Conservation (phyloP, 768 basidiomycete genomes). For the Mycena leptocephala region DNA sequence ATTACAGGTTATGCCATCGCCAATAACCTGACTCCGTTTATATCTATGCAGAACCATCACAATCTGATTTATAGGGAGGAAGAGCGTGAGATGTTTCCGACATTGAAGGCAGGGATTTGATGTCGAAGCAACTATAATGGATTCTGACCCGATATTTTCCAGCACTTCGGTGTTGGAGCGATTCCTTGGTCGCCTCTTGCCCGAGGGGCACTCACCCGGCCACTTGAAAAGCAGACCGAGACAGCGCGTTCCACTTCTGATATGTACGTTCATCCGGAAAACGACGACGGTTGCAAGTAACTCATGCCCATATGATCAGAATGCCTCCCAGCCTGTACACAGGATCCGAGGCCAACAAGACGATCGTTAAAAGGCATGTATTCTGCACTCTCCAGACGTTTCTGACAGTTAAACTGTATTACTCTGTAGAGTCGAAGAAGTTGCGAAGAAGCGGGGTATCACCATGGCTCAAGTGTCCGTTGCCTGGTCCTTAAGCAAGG, state of each 20-base stretch:
- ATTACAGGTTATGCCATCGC: slow-evolving; percentile 54
- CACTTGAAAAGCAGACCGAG: slow-evolving; percentile 45
- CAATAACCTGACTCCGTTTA: slow-evolving; percentile 65
- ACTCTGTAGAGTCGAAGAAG: slow-evolving; percentile 56
- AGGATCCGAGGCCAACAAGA: neutral
- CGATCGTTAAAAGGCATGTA: slow-evolving; percentile 25
- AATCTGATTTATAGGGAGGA: slow-evolving; percentile 69
- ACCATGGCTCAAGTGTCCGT: slow-evolving; percentile 65
- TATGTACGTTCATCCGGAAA: neutral
- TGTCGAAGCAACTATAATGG: no score
- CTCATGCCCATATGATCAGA: neutral
- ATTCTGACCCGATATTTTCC: neutral
- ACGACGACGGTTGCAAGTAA: neutral
- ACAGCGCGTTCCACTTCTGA: neutral
- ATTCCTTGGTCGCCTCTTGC: slow-evolving; percentile 61
- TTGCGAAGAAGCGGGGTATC: slow-evolving; percentile 60
- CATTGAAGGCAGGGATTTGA: slow-evolving; percentile 58
- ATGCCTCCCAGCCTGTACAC: neutral
- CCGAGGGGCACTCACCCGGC: slow-evolving; percentile 52
- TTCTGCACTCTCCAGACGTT: neutral
- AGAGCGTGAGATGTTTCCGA: slow-evolving; percentile 77
- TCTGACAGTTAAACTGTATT: neutral
- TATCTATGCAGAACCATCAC: slow-evolving; percentile 57
- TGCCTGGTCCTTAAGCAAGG: slow-evolving; percentile 62
- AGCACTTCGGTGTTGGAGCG: slow-evolving; percentile 54